phyloP scores from a whole-genome alignment of 169 alveolate species.

The Plasmodium gallinaceum region DNA sequence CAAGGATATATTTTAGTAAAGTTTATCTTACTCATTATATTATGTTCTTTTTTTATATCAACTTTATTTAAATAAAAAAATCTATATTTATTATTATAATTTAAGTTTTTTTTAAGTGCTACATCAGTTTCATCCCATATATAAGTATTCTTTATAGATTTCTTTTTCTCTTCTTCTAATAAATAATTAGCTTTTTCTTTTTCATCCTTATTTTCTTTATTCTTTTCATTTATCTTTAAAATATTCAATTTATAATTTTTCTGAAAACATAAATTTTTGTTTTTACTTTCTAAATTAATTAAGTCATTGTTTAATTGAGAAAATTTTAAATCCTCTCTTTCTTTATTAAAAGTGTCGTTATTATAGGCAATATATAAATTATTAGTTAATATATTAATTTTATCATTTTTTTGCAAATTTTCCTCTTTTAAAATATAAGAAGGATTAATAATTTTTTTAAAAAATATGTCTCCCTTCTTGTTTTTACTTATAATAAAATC shows the following conservation, averaged over 20 bases:
- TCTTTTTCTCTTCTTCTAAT: not conserved
- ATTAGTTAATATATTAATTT: conserved; percentile 23
- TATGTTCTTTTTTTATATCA: not conserved
- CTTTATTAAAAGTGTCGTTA: too few relatives aligned
- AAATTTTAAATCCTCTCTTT: too few relatives aligned
- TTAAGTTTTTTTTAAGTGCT: not conserved
- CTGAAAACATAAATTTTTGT: not conserved
- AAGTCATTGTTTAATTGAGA: too few relatives aligned
- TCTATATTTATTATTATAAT: not conserved
- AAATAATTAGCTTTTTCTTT: not conserved
- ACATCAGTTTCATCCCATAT: not conserved
- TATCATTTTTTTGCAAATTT: conserved; percentile 41
- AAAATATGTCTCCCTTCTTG: conserved; percentile 65
- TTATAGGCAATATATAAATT: not conserved
- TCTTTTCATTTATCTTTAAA: not conserved
- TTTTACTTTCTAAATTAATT: not conserved
- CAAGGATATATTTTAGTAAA: conserved; percentile 37
- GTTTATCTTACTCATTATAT: not conserved
- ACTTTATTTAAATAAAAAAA: conserved; percentile 15
- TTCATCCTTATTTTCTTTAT: not conserved
- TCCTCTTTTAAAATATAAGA: conserved; percentile 36
- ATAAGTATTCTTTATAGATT: not conserved
- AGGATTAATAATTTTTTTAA: conserved; percentile 52
- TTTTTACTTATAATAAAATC: conserved; percentile 35
- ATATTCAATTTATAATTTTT: not conserved